Base-by-base conservation (phyloP, 140 eudicot species). In the Senecio squalidus region DNA sequence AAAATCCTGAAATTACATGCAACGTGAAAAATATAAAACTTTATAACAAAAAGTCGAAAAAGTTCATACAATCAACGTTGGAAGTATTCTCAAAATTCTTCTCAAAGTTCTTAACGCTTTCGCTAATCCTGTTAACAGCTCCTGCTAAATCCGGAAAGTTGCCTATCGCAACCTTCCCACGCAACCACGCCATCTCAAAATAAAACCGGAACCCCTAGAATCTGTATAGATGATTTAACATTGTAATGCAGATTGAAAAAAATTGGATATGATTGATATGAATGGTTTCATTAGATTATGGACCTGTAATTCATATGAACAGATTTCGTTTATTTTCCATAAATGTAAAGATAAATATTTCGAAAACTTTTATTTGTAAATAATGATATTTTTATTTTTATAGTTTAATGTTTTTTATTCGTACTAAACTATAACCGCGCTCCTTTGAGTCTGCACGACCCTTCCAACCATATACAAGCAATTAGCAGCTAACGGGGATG, bases 81-180 rank as follows among this genome's bases (percentile, higher is more conserved):
- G 71, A 27, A 23, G 64, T 38, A 26, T 49, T 80, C 50, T 90
- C 97, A 34, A 90, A 83, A 72, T 90, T 85, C 77, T 86, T 80
- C 81, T 86, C 95, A 3, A 90, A 85, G 74, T 80, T 85, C 74
- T 90, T 90, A 11, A 90, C 95, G 70, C 97, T 80, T 75, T 90
- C 97, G 58, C 93, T 83, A 13, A 90, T 62, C 72, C 83, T 90
- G 74, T 81, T 90, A 71, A 90, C 94, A 6, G 97, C 97, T 30
- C 83, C 97, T 1, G 97, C 76, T 8, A 90, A 64, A 80, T 90
- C 97, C n/a, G 95, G 75, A 47, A 90, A 88, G 71, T 74, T 81
- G 64, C 90, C 94, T 62, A 88, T 56, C 9, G 86, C 68, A 40
- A 89, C 88, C 74, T 53, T 90, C 71, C 80, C 93, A 28, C 94